Evolutionary conservation across 768 basidiomycete genomes (phyloP).

Genomic region (Neoboletus subvelutipes): DNA sequence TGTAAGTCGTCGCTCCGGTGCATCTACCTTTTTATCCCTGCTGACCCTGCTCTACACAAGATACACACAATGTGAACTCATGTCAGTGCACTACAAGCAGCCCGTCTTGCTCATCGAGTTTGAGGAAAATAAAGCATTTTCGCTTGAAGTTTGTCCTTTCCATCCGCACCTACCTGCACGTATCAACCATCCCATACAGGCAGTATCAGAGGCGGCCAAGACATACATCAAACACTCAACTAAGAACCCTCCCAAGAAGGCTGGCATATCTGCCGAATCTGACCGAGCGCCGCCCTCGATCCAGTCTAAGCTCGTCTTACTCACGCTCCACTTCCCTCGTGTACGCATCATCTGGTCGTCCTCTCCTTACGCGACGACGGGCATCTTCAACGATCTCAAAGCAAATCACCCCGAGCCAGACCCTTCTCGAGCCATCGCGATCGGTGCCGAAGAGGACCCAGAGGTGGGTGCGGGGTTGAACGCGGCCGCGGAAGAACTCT

Average conservation of each 20-base stretch:
- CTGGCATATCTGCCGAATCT: constrained; percentile 17
- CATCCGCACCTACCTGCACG: neutral
- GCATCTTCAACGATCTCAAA: constrained; percentile 94
- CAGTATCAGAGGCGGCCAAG: constrained; percentile 59
- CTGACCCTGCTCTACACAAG: constrained; percentile 40
- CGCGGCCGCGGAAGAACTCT: constrained; percentile 75
- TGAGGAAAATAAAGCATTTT: constrained; percentile 95
- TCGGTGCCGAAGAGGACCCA: constrained; percentile 79
- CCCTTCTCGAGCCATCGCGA: constrained; percentile 64
- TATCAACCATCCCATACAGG: constrained; percentile 35
- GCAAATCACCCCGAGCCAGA: constrained; percentile 78
- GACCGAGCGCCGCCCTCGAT: constrained; percentile 52
- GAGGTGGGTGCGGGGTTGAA: constrained; percentile 69
- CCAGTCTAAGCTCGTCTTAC: constrained; percentile 90
- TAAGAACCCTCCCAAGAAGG: constrained; percentile 55
- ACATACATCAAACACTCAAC: constrained; percentile 61
- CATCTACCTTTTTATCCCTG: neutral
- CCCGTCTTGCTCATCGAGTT: constrained; percentile 95
- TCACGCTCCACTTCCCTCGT: constrained; percentile 87
- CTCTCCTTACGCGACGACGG: constrained; percentile 87
- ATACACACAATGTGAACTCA: constrained; percentile 94
- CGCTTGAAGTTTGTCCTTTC: constrained; percentile 65
- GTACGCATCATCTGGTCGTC: constrained; percentile 97
- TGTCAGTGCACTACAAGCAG: constrained; percentile 95
- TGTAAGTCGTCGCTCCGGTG: constrained; percentile 58